Evolutionary conservation across 2,329 filamentous ascomycete genomes (phyloP), one percentile per base, ranked within the genome.

Genomic region (Cytospora paraplurivora): DNA sequence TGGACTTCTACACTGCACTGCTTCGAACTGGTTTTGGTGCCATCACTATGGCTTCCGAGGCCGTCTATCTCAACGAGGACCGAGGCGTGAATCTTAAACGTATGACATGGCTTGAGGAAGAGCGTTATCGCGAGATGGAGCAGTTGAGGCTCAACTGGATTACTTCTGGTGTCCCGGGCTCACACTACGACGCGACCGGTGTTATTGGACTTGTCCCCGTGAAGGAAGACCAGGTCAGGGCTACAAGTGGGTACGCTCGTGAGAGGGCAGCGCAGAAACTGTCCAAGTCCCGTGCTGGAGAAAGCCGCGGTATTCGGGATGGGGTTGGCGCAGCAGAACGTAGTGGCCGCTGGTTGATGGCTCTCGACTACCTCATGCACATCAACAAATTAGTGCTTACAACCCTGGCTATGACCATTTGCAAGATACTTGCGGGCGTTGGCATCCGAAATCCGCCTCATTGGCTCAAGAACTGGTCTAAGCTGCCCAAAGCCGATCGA

Each of bases 1-100:
- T 98, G 81, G 95, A 99, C 73, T 97, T 98, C 72, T 99, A 98
- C 74, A 96, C 93, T 0, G 91, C 92, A 0, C 80, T 98, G 5
- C 82, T 98, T 3, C 88, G 93, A 65, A 86, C 92, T 41, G 95
- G 95, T 0, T 97, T 97, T 72, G 88, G 88, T 12, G 88, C 94
- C 13, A 86, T 98, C 66, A 96, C 92, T 0, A 94, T 96, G 75
- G 95, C 95, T 0, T 97, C 92, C 70, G 93, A 98, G 75, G 94
- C 94, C 4, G 95, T 98, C 0, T 98, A 97, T 72, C 80, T 99
- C 12, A 97, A 97, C 66, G 94, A 98, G 75, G 94, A 94, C 53
- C 86, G 86, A 49, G 83, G 83, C 1, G 87, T 98, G 58, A 88
- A 86, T 66, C 80, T 96, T 2, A 87, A 88, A 67, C 81, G 84